Percentiles rank a stretch among this genome's conserved stretches.
Conservation (phyloP, 75 land plant genomes). For the Azolla pinnata region DNA sequence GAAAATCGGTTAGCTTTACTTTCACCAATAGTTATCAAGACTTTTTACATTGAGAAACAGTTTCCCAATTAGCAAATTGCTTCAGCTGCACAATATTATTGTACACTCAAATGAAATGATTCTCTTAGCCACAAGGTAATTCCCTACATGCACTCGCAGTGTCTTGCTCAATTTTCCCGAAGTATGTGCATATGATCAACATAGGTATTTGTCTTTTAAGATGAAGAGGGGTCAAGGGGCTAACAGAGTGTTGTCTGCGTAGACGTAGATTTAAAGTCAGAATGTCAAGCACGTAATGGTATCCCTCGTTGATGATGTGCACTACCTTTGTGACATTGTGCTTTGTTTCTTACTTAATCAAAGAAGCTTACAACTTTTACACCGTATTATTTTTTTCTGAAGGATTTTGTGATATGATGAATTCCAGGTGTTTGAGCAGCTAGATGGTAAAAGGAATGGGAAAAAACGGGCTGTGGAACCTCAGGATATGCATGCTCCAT, state of each 20-base stretch:
- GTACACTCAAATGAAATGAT: too few relatives aligned
- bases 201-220: too few relatives aligned
- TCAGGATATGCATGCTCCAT: not conserved
- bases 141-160: too few relatives aligned
- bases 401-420: not conserved
- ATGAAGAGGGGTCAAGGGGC: too few relatives aligned
- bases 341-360: not conserved
- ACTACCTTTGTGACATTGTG: not conserved
- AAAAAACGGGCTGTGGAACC: not conserved
- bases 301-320: not conserved
- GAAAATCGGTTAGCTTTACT: too few relatives aligned
- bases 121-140: too few relatives aligned
- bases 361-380: not conserved
- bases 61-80: too few relatives aligned
- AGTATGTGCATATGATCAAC: too few relatives aligned
- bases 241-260: not conserved
- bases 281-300: not conserved
- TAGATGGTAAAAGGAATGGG: not conserved
- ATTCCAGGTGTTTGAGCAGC: slow-evolving; percentile 1
- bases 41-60: too few relatives aligned
- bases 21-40: too few relatives aligned
- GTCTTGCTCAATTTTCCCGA: too few relatives aligned
- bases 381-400: not conserved
- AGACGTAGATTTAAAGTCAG: not conserved
- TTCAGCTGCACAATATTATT: too few relatives aligned